These are phyloP conservation scores for Tephrocybe sp. DNA, from an alignment of 768 basidiomycete genomes.

Conservation along the genomic window DNA sequence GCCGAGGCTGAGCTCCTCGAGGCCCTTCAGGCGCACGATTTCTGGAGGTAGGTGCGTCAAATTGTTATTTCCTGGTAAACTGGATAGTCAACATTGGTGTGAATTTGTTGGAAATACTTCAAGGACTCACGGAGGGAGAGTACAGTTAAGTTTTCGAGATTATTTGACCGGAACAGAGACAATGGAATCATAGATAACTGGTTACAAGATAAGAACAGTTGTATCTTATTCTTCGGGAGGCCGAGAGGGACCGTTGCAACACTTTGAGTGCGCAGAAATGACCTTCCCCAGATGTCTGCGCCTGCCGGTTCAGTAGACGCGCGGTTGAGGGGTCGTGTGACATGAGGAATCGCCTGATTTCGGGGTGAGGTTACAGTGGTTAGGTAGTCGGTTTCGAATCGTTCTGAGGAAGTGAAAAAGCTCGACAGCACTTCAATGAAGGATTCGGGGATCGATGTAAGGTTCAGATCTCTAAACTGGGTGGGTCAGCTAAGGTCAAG, in stretches of 20 bases:
- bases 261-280: constrained; percentile 27
- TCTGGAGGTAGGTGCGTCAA: constrained; percentile 63
- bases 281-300: constrained; percentile 13
- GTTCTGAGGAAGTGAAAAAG: constrained; percentile 43
- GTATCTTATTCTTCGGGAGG: constrained; percentile 48
- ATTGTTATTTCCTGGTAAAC: constrained; percentile 52
- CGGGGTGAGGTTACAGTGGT: constrained; percentile 9
- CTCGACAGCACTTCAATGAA: constrained; percentile 46
- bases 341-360: constrained; percentile 1
- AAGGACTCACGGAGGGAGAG: constrained; percentile 59
- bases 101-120: background rate
- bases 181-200: constrained; percentile 51
- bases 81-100: constrained; percentile 16
- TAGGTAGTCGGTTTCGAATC: constrained; percentile 23
- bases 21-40: constrained; percentile 49
- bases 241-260: constrained; percentile 32
- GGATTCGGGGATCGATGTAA: constrained; percentile 50
- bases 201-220: constrained; percentile 59
- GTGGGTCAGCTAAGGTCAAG: constrained; percentile 1
- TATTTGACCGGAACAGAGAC: constrained; percentile 44
- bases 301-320: constrained; percentile 33
- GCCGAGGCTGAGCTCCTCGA: constrained; percentile 61
- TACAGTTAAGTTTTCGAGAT: constrained; percentile 55
- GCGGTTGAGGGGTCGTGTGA: constrained; percentile 30
- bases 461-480: constrained; percentile 32